Evolutionary conservation across 306 rosid genomes (phyloP).

Genomic region (Sicyos baderoa): DNA sequence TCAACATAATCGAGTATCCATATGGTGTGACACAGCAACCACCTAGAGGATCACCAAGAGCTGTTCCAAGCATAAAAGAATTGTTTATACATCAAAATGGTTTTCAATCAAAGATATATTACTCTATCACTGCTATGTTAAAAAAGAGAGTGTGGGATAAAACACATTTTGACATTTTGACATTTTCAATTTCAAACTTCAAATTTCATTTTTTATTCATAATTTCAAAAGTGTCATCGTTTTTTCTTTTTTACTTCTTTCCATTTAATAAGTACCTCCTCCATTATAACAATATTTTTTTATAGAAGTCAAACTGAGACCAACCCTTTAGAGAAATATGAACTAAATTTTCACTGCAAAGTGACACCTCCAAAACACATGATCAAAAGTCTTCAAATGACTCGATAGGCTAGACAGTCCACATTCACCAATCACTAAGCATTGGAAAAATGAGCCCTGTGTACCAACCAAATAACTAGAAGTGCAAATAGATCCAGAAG

Average conservation of each 20-base stretch:
- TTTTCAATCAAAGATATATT: neutral
- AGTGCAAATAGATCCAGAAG: neutral
- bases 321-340: too few species aligned
- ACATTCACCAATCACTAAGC: neutral
- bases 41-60: slow-evolving; percentile 84
- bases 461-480: neutral
- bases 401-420: neutral
- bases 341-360: too few species aligned
- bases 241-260: too few species aligned
- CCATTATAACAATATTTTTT: too few species aligned
- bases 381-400: too few species aligned
- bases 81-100: neutral
- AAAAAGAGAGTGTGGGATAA: neutral
- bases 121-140: neutral
- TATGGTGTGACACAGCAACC: slow-evolving; percentile 79
- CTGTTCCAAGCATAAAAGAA: slow-evolving; percentile 34
- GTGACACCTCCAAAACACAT: too few species aligned
- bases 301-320: too few species aligned
- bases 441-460: neutral
- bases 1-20: slow-evolving; percentile 77
- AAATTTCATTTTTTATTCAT: too few species aligned
- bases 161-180: too few species aligned
- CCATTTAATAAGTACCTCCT: too few species aligned
- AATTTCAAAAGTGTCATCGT: too few species aligned
- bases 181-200: too few species aligned